Base-by-base conservation (phyloP, 2,329 filamentous ascomycete genomes). In the Exophiala calicioides region DNA sequence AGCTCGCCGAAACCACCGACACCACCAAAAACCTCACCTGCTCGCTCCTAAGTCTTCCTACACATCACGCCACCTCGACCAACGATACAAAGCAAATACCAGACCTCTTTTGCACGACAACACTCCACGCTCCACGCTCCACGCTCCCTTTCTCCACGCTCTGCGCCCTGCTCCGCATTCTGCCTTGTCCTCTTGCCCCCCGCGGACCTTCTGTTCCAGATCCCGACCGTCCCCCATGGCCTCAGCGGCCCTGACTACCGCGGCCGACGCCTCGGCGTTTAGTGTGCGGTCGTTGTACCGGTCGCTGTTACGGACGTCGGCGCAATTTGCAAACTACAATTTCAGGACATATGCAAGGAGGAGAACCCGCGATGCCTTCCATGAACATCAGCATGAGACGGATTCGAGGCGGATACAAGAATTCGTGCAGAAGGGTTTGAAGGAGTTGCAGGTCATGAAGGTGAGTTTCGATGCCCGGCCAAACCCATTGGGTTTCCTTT, bases 301-400 rank as follows among this genome's bases (percentile, higher is more conserved):
- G 58, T 91, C 91, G 63, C 76, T 98, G 61, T 77, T 97, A 62
- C 86, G 90, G 60, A 86, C 93, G 68, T 84, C 89, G 53, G 78
- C 79, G 53, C 87, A 95, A 64, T 97, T 98, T 69, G 81, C 89
- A 53, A 82, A 86, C 59, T 98, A 97, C 77, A 98, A 97, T 73
- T 98, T 96, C 78, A 83, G 93, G 72, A 91, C 96, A 68, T 98
- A 98, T 70, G 90, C 93, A 43, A 86, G 84, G 70, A 85, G 93
- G 65, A 82, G 91, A 68, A 95, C 93, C 66, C 81, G 80, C 66
- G 93, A 97, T 74, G 85, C 88, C 3, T 98, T 97, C 70, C 81
- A 86, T 61, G 89, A 95, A 67, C 79, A 94, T 68, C 79, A 81
- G 68, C 66, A 70, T 45, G 85, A 89, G 61, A 73, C 80, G 34